Evolutionary conservation across 176 grass and related monocot species (phyloP).

Genomic region (Carex cristatella): DNA sequence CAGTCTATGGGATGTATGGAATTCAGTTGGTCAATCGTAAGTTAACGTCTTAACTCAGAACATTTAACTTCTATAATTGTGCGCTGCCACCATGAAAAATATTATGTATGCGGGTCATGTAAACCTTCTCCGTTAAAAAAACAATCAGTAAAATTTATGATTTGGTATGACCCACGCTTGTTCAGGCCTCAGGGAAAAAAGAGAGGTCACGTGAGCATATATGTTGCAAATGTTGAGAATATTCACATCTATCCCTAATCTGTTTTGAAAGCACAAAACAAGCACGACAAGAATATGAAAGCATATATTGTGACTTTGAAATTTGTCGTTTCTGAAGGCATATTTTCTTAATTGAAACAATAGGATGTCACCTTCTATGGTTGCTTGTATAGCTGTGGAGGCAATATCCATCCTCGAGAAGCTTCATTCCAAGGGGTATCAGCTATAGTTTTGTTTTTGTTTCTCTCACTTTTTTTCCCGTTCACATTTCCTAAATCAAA

Average conservation of each 20-base stretch:
- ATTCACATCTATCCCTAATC: not conserved
- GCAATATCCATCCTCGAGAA: conserved; percentile 88
- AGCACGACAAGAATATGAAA: not conserved
- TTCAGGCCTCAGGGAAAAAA: not conserved
- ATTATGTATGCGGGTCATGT: not conserved
- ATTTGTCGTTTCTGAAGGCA: not conserved
- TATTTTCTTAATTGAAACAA: conserved; percentile 19
- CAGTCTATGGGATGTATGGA: conserved; percentile 94
- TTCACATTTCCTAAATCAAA: conserved; percentile 10
- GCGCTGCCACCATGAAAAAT: conserved; percentile 9
- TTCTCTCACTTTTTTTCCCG: not conserved
- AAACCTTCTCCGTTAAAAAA: not conserved
- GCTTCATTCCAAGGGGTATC: conserved; percentile 69
- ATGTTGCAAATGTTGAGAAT: not conserved
- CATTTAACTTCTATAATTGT: conserved; percentile 12
- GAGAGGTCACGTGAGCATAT: not conserved
- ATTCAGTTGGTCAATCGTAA: conserved; percentile 70
- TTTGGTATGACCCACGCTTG: not conserved
- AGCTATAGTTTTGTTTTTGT: conserved; percentile 17
- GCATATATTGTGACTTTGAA: not conserved
- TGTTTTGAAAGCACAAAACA: not conserved
- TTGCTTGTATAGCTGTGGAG: conserved; percentile 84
- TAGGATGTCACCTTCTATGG: conserved; percentile 84
- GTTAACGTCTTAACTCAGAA: conserved; percentile 27
- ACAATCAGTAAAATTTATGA: not conserved